phyloP scores from a whole-genome alignment of 805 yeast species.

The Saccharomyces jurei region DNA sequence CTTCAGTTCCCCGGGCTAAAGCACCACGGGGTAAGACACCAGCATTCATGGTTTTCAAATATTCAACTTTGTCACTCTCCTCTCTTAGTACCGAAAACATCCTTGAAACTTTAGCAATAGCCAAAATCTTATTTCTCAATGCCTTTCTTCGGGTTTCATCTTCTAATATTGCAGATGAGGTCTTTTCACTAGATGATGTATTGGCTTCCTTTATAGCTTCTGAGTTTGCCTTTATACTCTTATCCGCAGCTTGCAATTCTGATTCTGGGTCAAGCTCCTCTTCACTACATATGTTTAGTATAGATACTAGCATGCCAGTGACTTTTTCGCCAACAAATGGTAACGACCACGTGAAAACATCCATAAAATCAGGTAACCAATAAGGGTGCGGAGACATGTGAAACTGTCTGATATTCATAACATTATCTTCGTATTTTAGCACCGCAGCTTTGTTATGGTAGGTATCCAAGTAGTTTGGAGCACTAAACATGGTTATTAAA shows the following conservation, averaged over 20 bases:
- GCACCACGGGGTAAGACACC: constrained; percentile 82
- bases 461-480: constrained; percentile 83
- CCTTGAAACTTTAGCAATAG: constrained; percentile 91
- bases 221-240: neutral
- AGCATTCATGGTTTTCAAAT: constrained; percentile 64
- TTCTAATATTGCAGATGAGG: constrained; percentile 16
- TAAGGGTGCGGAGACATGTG: constrained; percentile 85
- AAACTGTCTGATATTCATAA: constrained; percentile 88
- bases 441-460: constrained; percentile 90
- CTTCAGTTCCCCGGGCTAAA: constrained; percentile 73
- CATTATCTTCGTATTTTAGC: constrained; percentile 75
- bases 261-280: constrained; percentile 56
- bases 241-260: neutral
- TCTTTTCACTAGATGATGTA: neutral
- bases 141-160: constrained; percentile 39
- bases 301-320: constrained; percentile 81
- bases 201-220: constrained; percentile 5
- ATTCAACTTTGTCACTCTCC: constrained; percentile 79
- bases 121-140: constrained; percentile 78
- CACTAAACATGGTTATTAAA: constrained; percentile 78
- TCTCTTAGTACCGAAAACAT: constrained; percentile 85
- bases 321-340: constrained; percentile 95
- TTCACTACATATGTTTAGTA: constrained; percentile 82
- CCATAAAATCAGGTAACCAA: constrained; percentile 90
- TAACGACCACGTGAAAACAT: constrained; percentile 88